phyloP scores from a whole-genome alignment of 139 green algal genomes.

The Chlorella sp. region DNA sequence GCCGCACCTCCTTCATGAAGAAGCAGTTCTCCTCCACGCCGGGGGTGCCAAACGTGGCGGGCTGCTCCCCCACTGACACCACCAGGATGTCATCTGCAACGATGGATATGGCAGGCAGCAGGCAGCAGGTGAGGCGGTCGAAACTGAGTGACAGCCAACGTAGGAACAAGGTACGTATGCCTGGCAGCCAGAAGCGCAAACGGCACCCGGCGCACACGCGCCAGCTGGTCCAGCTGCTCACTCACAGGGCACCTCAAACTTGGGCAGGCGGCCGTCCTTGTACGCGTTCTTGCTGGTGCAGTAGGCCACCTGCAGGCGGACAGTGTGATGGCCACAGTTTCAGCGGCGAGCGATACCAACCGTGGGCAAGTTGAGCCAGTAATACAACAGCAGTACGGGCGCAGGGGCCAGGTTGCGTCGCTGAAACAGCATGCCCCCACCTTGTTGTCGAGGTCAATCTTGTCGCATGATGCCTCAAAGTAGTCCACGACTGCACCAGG shows the following conservation, averaged over 20 bases:
- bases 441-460: constrained; percentile 49
- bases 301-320: constrained; percentile 17
- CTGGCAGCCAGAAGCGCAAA: no score
- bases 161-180: no score
- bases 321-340: no score
- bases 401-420: no score
- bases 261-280: constrained; percentile 4
- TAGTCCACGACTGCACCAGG: constrained; percentile 54
- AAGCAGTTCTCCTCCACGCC: constrained; percentile 82
- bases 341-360: no score
- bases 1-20: constrained; percentile 84
- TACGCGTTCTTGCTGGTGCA: constrained; percentile 16
- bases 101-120: no score
- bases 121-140: no score
- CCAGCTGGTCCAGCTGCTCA: background rate
- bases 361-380: no score
- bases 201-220: background rate
- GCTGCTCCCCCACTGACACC: constrained; percentile 78
- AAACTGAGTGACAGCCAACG: no score
- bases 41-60: constrained; percentile 81
- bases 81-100: constrained; percentile 85
- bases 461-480: constrained; percentile 60
- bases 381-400: background rate
- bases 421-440: background rate
- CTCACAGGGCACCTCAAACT: constrained; percentile 47